phyloP scores from a whole-genome alignment of 129 eudicot genomes.

The Arctium lappa region DNA sequence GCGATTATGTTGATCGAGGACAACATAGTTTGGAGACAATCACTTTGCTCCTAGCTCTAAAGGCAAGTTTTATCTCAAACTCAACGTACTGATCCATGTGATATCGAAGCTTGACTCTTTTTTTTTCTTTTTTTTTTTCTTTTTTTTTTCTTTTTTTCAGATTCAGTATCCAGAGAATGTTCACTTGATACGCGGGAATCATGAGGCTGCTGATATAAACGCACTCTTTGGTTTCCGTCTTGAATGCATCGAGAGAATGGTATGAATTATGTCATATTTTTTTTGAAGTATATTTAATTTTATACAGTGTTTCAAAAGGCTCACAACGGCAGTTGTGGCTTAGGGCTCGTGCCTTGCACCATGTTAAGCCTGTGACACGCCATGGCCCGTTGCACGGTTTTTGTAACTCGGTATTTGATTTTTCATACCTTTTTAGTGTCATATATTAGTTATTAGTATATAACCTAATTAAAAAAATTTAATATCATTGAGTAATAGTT shows the following conservation, averaged over 20 bases:
- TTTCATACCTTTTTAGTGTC: too few relatives aligned
- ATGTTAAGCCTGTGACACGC: too few relatives aligned
- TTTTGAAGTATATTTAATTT: neutral
- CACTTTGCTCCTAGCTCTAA: slow-evolving; percentile 85
- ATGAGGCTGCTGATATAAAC: slow-evolving; percentile 98
- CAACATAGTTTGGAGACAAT: slow-evolving; percentile 99
- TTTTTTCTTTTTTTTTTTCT: neutral
- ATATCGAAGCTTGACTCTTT: slow-evolving; percentile 2
- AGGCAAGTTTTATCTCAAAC: slow-evolving; percentile 47
- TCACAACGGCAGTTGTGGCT: too few relatives aligned
- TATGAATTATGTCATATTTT: slow-evolving; percentile 4
- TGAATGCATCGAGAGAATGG: slow-evolving; percentile 99
- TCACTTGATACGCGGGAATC: slow-evolving; percentile 98
- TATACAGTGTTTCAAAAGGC: too few relatives aligned
- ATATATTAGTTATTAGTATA: too few relatives aligned
- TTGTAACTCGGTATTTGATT: too few relatives aligned
- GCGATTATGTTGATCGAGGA: slow-evolving; percentile 99
- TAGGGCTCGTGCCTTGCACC: too few relatives aligned
- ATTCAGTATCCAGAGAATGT: slow-evolving; percentile 95
- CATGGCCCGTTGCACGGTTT: too few relatives aligned
- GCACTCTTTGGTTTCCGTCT: slow-evolving; percentile 98
- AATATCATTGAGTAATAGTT: too few relatives aligned
- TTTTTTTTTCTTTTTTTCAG: slow-evolving; percentile 31
- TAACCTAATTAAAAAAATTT: too few relatives aligned
- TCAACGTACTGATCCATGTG: neutral